Base-by-base conservation (phyloP, 2,329 filamentous ascomycete species). In the Penicillium sclerotigenum region DNA sequence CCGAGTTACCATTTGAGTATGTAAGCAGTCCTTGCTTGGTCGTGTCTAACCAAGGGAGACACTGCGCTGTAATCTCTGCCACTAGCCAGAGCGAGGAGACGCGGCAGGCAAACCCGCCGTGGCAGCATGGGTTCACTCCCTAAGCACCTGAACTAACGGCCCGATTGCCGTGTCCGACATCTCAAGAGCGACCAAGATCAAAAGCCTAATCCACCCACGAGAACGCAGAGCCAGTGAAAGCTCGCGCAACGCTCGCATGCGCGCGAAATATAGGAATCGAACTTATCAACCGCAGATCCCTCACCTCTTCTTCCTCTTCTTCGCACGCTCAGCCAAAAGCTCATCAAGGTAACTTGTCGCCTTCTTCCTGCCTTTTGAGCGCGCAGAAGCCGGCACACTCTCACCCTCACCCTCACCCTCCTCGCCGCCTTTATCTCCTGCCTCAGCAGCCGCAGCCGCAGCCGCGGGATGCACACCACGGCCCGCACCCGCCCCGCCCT, bases 341-440 rank as follows among this genome's bases (percentile, higher is more conserved):
- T 84, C 80, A 66, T 85, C 83, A 24, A 85, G 71, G 63, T 81
- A 84, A 58, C 76, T 83, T 14, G 66, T 73, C 1, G 72, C 72
- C 47, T 76, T 75, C 60, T 76, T 79, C 28, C 67, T 70, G 22
- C 62, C 65, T 49, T 68, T 72, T 10, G 61, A 45, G 24, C 56
- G 52, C 41, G 48, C 56, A 28, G 57, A 53, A 58, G 50, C n/a
- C 34, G 55, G 20, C 18, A 41, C 54, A 29, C 50, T 43, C 40
- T 54, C 52, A 49, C 50, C 46, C 40, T 54, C 52, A 49, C 56
- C 49, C 47, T 49, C 47, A 24, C 40, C 34, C 11, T 47, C 18
- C 9, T 41, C 48, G 6, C 52, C 40, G 54, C 18, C 18, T 38
- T 48, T 48, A 29, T 56, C 54, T 22, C 47, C 41, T 6, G 36